Conservation (phyloP, 2,329 filamentous ascomycete genomes). For the Colletotrichum spinosum region DNA sequence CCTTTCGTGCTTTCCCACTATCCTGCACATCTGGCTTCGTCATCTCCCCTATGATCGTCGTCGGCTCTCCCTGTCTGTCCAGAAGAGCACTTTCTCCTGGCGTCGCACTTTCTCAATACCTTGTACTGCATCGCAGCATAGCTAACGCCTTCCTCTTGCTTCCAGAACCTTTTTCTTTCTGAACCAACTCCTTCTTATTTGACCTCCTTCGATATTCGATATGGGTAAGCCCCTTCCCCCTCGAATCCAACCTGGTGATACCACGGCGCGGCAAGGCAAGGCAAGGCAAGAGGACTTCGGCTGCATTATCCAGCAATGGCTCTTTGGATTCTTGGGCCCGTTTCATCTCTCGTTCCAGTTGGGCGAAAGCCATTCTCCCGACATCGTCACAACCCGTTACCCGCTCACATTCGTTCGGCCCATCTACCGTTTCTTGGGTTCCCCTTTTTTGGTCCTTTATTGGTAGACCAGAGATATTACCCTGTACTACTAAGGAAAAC, state of each 20-base stretch:
- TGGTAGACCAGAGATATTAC: slow-evolving; percentile 44
- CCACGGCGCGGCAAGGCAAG: slow-evolving; percentile 37
- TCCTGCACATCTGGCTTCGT: slow-evolving; percentile 10
- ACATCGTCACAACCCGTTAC: slow-evolving; percentile 46
- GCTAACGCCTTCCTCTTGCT: slow-evolving; percentile 42
- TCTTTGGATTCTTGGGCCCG: not conserved
- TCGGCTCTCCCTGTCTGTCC: slow-evolving; percentile 19
- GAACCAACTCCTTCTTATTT: slow-evolving; percentile 40
- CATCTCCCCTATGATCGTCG: slow-evolving; percentile 18
- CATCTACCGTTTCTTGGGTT: slow-evolving; percentile 62
- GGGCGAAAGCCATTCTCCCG: slow-evolving; percentile 40
- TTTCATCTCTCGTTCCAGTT: slow-evolving; percentile 33
- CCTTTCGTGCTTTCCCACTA: not conserved
- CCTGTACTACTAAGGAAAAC: slow-evolving; percentile 42
- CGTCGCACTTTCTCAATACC: not conserved
- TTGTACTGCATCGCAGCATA: slow-evolving; percentile 1
- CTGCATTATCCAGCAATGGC: slow-evolving; percentile 4
- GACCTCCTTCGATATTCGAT: slow-evolving; percentile 49
- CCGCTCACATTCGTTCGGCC: slow-evolving; percentile 51
- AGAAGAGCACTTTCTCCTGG: slow-evolving; percentile 1
- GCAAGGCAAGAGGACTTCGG: slow-evolving; percentile 34
- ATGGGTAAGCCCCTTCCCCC: slow-evolving; percentile 59
- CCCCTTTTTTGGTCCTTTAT: slow-evolving; percentile 49
- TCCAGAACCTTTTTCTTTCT: slow-evolving; percentile 42
- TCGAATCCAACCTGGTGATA: slow-evolving; percentile 26